Evolutionary conservation across 2,329 filamentous ascomycete genomes (phyloP).

Genomic region (Thielaviopsis euricoi): DNA sequence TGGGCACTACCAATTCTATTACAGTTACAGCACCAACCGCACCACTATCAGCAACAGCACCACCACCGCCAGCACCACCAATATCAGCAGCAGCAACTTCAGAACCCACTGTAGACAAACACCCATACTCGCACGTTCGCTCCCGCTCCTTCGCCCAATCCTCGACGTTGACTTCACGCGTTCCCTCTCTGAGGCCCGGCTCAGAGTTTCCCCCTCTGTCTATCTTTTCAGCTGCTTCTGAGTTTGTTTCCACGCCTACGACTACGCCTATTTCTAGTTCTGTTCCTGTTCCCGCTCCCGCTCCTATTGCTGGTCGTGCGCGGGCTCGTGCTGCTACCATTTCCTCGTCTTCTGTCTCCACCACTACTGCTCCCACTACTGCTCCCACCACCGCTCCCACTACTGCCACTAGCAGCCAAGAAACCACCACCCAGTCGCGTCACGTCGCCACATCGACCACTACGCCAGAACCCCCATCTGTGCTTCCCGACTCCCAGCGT

Average conservation of each 20-base stretch:
- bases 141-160: not conserved
- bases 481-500: not conserved
- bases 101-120: not conserved
- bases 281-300: not conserved
- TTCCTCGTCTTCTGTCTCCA: not conserved
- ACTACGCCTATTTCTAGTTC: not conserved
- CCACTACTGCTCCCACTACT: not conserved
- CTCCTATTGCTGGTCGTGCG: not conserved
- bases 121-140: not conserved
- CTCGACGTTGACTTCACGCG: not conserved
- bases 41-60: too few relatives aligned
- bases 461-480: not conserved
- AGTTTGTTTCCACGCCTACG: not conserved
- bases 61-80: too few relatives aligned
- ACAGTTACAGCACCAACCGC: too few relatives aligned
- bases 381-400: not conserved
- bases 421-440: constrained; percentile 1
- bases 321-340: not conserved
- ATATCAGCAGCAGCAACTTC: too few relatives aligned
- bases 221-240: not conserved
- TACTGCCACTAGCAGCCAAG: not conserved
- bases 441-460: not conserved
- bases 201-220: not conserved
- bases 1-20: not conserved
- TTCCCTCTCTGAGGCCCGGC: not conserved